Base-by-base conservation (phyloP, 768 basidiomycete genomes). In the Epithele typhae region DNA sequence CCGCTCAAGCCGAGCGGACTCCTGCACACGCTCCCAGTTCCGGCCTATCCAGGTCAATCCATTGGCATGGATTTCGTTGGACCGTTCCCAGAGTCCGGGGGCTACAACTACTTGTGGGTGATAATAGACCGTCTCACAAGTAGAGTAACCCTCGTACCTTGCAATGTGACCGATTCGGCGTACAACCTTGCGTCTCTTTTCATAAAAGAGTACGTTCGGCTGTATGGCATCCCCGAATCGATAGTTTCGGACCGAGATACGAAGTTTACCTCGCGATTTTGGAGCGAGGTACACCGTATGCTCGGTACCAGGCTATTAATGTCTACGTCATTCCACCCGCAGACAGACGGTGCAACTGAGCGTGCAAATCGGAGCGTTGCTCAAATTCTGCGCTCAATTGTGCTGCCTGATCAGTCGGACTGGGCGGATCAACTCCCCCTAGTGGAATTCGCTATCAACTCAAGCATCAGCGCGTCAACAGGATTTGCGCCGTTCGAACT, bases 61-160 rank as follows among this genome's bases (percentile, higher is more conserved):
- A 69, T 75, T 0, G 65, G 62, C 0, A 69, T 74, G 40, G 72
- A 74, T 52, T 73, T 73, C 34, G 46, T 73, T 0, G 70, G 64
- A 0, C 66, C 64, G 1, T 55, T 74, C 9, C 71, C 68, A 11
- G 25, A 50, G 14, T 57, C 38, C 0, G n/a, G 59, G 3, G 59
- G 52, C 0, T 64, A 25, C 19, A 64, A 69, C 33, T 61, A 44
- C 12, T 42, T 68, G 0, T 61, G 49, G 14, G 56, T 63, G 0
- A 39, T 70, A 0, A 54, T 64, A 6, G 34, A 0, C 41, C 62
- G 2, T 30, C 53, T 46, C 51, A 63, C 46, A 40, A 60, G 36
- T 0, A 52, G 49, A 43, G 49, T 54, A 3, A 62, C 60, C 40
- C 37, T 57, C 0, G 47, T 53, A 3, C 52, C 59, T 2, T 42